phyloP scores from a whole-genome alignment of 2,329 filamentous ascomycete species.

The Hymenoscyphus infarciens region DNA sequence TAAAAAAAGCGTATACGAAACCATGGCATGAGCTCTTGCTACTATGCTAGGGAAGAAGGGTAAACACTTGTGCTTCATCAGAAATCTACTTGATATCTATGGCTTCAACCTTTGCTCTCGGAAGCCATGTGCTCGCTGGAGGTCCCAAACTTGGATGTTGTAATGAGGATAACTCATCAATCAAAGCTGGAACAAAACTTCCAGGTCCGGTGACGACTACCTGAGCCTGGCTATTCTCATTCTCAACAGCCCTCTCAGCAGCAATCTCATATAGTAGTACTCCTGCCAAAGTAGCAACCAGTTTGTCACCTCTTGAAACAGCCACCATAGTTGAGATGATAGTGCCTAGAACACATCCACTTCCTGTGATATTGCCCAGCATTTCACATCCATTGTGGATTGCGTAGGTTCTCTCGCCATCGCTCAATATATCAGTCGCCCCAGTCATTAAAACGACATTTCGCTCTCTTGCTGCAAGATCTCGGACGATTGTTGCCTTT shows the following conservation, averaged over 20 bases:
- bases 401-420: conserved; percentile 64
- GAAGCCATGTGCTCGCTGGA: conserved; percentile 44
- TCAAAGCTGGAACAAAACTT: conserved; percentile 78
- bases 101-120: conserved; percentile 46
- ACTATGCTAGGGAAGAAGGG: background rate
- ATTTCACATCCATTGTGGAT: conserved; percentile 74
- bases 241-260: conserved; percentile 59
- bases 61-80: background rate
- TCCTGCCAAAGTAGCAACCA: conserved; percentile 70
- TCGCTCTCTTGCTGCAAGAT: conserved; percentile 64
- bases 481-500: conserved; percentile 58
- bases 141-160: conserved; percentile 48
- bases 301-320: conserved; percentile 55
- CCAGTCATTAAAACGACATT: conserved; percentile 83
- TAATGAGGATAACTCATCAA: conserved; percentile 64
- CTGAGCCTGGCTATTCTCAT: conserved; percentile 52
- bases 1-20: no score
- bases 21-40: no score
- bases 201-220: conserved; percentile 59
- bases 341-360: conserved; percentile 82
- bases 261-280: conserved; percentile 76
- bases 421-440: conserved; percentile 69
- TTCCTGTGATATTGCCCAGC: conserved; percentile 70
- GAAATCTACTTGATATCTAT: conserved; percentile 26
- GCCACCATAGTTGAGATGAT: conserved; percentile 73